phyloP scores from a whole-genome alignment of 306 rosid species.

The Vigna mungo region DNA sequence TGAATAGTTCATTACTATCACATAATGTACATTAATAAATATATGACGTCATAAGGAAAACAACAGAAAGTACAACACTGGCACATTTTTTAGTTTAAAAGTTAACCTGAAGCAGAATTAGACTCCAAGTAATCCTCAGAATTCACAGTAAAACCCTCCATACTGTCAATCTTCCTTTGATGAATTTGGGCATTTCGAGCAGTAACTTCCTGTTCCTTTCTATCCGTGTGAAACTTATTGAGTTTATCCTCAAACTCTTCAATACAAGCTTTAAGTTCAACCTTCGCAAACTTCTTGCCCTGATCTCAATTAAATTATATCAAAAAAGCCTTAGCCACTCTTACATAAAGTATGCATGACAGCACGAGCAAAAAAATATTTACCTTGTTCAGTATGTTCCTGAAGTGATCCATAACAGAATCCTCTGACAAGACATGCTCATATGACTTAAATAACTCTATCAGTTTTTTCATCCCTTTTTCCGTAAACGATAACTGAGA shows the following conservation, averaged over 20 bases:
- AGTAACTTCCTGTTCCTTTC: slow-evolving; percentile 85
- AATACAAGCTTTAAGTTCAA: slow-evolving; percentile 76
- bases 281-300: slow-evolving; percentile 93
- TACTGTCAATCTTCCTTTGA: slow-evolving; percentile 62
- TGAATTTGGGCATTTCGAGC: slow-evolving; percentile 84
- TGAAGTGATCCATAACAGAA: slow-evolving; percentile 84
- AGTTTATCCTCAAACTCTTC: slow-evolving; percentile 97
- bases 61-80: background rate
- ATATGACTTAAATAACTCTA: slow-evolving; percentile 83
- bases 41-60: slow-evolving; percentile 32
- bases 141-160: slow-evolving; percentile 50
- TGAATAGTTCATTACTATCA: slow-evolving; percentile 5
- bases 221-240: slow-evolving; percentile 76
- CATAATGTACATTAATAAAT: background rate
- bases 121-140: slow-evolving; percentile 58
- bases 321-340: slow-evolving; percentile 23
- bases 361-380: background rate
- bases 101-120: slow-evolving; percentile 66
- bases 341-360: slow-evolving; percentile 30
- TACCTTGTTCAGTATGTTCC: slow-evolving; percentile 84
- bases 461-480: slow-evolving; percentile 89
- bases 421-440: slow-evolving; percentile 85
- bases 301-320: slow-evolving; percentile 43
- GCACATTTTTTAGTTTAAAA: slow-evolving; percentile 26
- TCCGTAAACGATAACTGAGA: slow-evolving; percentile 95